Percentiles rank a stretch among this genome's conserved stretches.
Evolutionary conservation across 2,329 filamentous ascomycete genomes (phyloP).

Genomic region (Aspergillus novofumigatus): DNA sequence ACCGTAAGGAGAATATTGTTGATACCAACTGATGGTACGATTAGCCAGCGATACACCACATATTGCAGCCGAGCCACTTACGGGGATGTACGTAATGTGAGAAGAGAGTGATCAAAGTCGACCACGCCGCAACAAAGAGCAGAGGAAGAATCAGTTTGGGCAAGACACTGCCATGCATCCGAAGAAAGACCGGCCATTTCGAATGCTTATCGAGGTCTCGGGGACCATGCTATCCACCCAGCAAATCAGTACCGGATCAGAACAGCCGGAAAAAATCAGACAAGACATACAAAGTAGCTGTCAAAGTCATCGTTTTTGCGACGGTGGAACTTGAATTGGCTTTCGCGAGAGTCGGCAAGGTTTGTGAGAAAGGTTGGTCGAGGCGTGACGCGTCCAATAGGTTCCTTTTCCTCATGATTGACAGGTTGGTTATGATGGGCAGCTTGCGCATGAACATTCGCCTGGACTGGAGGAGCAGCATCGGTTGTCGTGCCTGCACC

Average conservation of each 20-base stretch:
- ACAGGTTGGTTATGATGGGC: constrained; percentile 6
- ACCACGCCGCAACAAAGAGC: constrained; percentile 59
- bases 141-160: constrained; percentile 72
- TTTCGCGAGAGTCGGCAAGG: constrained; percentile 27
- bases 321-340: constrained; percentile 27
- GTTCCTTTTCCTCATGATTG: constrained; percentile 21
- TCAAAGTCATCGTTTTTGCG: constrained; percentile 47
- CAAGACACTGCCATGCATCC: constrained; percentile 69
- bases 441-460: constrained; percentile 11
- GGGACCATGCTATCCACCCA: constrained; percentile 41
- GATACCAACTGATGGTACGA: constrained; percentile 47
- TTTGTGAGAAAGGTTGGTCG: constrained; percentile 33
- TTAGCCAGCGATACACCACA: constrained; percentile 2
- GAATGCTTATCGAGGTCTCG: constrained; percentile 69
- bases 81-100: constrained; percentile 42
- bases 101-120: constrained; percentile 60
- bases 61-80: constrained; percentile 15
- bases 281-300: constrained; percentile 55
- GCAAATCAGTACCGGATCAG: not conserved
- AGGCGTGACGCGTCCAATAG: constrained; percentile 22
- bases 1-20: constrained; percentile 69
- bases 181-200: constrained; percentile 71
- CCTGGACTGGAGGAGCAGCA: constrained; percentile 17
- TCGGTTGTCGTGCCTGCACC: constrained; percentile 8
- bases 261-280: not conserved